phyloP scores from a whole-genome alignment of 169 alveolate species.

The Plasmodium sp. region DNA sequence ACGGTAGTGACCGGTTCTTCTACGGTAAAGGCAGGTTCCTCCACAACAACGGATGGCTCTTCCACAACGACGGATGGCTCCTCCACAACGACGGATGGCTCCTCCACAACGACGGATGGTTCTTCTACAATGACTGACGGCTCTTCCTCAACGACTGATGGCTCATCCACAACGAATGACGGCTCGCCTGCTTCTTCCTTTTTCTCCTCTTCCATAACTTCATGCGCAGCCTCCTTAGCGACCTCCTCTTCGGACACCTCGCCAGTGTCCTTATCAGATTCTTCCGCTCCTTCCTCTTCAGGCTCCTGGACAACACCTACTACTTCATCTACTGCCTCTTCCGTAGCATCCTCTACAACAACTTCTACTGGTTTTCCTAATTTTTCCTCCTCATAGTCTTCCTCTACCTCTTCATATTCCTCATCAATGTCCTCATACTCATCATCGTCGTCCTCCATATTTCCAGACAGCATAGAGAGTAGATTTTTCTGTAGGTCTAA shows the following conservation, averaged over 20 bases:
- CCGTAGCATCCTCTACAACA: background rate
- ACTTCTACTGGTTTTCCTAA: background rate
- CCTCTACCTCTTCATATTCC: background rate
- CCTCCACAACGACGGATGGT: background rate
- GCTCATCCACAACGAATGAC: background rate
- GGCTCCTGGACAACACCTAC: background rate
- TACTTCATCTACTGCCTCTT: background rate
- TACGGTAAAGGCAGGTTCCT: background rate
- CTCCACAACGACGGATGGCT: too few relatives aligned
- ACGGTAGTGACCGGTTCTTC: background rate
- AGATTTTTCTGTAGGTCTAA: too few relatives aligned
- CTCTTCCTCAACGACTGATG: background rate
- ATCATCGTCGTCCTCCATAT: background rate
- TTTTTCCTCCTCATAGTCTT: background rate
- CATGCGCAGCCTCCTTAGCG: too few relatives aligned
- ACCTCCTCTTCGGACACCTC: too few relatives aligned
- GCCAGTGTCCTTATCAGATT: background rate
- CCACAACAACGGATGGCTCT: background rate
- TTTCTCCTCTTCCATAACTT: too few relatives aligned
- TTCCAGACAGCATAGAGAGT: background rate
- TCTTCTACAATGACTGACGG: background rate
- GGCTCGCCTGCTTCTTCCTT: too few relatives aligned
- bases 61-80: too few relatives aligned
- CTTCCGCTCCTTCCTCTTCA: background rate
- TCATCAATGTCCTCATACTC: background rate